These are phyloP conservation scores for Suillus brevipes DNA, from an alignment of 768 basidiomycete genomes.

Conservation along the genomic window DNA sequence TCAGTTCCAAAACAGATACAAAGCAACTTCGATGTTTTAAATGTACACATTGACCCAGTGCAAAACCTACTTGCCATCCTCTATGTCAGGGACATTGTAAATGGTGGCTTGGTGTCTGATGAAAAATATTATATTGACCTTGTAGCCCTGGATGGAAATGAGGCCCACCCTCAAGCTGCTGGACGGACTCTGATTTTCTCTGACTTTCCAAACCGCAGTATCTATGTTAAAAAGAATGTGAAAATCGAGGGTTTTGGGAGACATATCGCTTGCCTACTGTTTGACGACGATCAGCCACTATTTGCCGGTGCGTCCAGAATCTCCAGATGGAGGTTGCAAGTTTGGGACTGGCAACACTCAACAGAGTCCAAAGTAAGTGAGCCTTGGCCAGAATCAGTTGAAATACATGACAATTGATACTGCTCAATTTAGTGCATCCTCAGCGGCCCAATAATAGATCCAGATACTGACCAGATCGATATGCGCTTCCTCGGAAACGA, in stretches of 20 bases:
- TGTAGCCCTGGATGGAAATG: background rate
- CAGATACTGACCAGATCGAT: background rate
- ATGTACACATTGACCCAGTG: background rate
- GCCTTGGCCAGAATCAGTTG: background rate
- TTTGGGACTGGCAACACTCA: slow-evolving; percentile 2
- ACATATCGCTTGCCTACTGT: too few species aligned
- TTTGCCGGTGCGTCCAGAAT: background rate
- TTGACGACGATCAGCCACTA: too few species aligned
- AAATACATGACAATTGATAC: background rate
- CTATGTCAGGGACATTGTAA: background rate
- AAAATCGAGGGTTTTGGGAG: background rate
- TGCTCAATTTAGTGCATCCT: background rate
- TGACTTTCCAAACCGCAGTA: background rate
- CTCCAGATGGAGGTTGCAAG: background rate
- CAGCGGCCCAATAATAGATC: background rate
- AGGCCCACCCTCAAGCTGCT: background rate
- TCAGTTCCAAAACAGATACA: background rate
- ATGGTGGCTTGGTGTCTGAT: background rate
- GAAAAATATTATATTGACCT: background rate
- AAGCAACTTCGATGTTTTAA: background rate
- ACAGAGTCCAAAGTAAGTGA: background rate
- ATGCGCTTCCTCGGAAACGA: background rate
- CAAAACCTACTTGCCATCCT: background rate
- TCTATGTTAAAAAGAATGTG: background rate
- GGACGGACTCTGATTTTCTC: background rate